Evolutionary conservation across 345 rosid species (phyloP).

Genomic region (Eucalyptus virginea): DNA sequence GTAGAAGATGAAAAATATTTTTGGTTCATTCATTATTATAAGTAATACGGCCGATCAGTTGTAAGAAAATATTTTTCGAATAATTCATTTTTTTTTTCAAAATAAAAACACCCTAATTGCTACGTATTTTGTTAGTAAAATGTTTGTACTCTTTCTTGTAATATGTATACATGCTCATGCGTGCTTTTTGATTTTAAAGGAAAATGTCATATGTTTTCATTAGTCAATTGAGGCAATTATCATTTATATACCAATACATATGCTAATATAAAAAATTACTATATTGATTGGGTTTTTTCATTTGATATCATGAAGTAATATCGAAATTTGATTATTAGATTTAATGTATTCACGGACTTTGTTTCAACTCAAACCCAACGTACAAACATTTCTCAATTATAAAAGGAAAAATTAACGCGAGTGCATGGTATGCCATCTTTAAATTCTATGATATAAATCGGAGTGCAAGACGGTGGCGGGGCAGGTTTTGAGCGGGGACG

Average conservation of each 20-base stretch:
- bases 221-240: neutral
- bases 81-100: neutral
- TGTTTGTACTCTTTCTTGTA: neutral
- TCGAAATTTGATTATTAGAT: neutral
- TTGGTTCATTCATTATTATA: accelerated
- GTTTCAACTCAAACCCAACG: neutral
- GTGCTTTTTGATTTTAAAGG: neutral
- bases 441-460: neutral
- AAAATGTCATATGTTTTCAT: neutral
- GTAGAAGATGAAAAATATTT: neutral
- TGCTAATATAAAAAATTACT: neutral
- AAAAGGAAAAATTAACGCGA: neutral
- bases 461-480: neutral
- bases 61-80: neutral
- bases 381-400: neutral
- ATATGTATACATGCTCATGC: neutral
- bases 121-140: neutral
- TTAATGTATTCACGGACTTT: neutral
- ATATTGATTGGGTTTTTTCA: neutral
- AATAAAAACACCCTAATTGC: neutral
- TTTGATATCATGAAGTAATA: neutral
- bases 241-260: neutral
- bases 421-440: neutral
- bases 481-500: neutral
- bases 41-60: accelerated